Evolutionary conservation across 2,329 filamentous ascomycete genomes (phyloP).

Genomic region (Neofusicoccum parvum): DNA sequence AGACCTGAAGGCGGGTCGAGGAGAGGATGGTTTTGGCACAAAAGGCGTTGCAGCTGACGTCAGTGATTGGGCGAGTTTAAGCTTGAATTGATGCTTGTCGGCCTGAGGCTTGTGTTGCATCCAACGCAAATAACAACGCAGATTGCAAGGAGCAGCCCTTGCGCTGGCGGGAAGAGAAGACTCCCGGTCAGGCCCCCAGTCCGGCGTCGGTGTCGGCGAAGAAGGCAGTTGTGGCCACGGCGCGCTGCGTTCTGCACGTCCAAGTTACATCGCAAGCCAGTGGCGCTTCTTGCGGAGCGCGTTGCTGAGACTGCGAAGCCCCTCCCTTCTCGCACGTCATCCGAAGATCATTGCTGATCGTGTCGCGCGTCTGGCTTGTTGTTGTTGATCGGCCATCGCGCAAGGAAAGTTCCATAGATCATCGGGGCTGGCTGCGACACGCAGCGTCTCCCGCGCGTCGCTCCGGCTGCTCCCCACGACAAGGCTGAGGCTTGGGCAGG

Average conservation of each 20-base stretch:
- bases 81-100: conserved; percentile 14
- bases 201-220: no score
- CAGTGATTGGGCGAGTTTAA: neutral
- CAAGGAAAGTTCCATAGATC: neutral
- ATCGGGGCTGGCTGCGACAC: neutral
- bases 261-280: no score
- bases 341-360: no score
- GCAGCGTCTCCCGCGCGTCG: neutral
- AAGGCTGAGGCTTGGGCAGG: conserved; percentile 8
- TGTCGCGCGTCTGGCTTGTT: neutral
- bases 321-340: no score
- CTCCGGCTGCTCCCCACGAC: neutral
- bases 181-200: neutral
- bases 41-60: no score
- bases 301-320: no score
- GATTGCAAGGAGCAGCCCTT: neutral
- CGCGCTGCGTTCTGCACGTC: no score
- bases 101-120: neutral
- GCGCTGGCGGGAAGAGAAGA: neutral
- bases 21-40: no score
- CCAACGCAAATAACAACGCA: neutral
- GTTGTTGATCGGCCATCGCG: neutral
- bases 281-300: no score
- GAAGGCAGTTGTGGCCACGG: no score
- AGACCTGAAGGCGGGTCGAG: no score